Percentiles rank a stretch among this genome's conserved stretches.
phyloP scores from a whole-genome alignment of 176 grass and related monocot genomes.

The Aegilops umbellulata region DNA sequence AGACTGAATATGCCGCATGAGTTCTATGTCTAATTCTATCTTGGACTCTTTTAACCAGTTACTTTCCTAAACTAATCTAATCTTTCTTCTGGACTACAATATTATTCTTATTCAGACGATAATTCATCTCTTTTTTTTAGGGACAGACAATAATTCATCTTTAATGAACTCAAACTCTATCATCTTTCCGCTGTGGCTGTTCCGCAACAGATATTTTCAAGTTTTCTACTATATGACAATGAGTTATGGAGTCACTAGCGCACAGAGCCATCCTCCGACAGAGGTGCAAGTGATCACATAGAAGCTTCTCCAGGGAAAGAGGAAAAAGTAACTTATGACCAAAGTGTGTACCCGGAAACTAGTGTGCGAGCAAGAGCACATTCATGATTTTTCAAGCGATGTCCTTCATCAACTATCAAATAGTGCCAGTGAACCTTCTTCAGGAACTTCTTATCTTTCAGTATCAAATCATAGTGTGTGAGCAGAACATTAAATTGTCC shows the following conservation, averaged over 20 bases:
- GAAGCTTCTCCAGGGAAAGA: neutral
- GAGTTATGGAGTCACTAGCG: neutral
- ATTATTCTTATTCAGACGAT: neutral
- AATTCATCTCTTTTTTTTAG: neutral
- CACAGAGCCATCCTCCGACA: neutral
- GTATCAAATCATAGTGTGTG: constrained; percentile 98
- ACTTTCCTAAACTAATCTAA: neutral
- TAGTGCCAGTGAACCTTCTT: constrained; percentile 98
- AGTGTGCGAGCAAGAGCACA: constrained; percentile 91
- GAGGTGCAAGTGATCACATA: neutral
- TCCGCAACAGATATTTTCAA: neutral
- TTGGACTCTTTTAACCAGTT: neutral
- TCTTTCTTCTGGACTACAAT: neutral
- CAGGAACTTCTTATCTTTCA: constrained; percentile 98
- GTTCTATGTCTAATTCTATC: neutral
- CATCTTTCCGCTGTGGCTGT: neutral
- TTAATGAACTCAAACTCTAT: neutral
- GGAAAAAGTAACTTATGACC: constrained; percentile 11
- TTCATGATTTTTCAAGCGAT: constrained; percentile 99
- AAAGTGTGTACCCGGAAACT: constrained; percentile 78
- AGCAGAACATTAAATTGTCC: constrained; percentile 90
- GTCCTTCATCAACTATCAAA: constrained; percentile 97
- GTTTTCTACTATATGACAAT: neutral
- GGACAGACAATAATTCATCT: neutral
- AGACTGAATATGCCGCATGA: neutral